Evolutionary conservation across 2,329 filamentous ascomycete species (phyloP).

Genomic region (Fusarium dimerum): DNA sequence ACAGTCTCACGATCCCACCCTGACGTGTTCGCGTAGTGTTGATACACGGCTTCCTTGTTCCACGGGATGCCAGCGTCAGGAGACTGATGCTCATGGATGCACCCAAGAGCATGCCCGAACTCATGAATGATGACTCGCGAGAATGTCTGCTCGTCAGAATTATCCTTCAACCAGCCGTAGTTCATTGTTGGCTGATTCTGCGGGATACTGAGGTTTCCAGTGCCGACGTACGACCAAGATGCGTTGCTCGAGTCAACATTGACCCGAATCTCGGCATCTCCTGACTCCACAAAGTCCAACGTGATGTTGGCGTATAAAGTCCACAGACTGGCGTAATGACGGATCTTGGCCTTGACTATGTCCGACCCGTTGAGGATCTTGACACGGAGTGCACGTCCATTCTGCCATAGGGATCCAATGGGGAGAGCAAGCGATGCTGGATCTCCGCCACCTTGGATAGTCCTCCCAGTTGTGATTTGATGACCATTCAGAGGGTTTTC

Average conservation of each 20-base stretch:
- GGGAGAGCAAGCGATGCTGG: background rate
- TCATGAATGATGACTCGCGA: slow-evolving; percentile 4
- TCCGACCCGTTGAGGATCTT: slow-evolving; percentile 1
- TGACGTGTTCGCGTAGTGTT: slow-evolving; percentile 3
- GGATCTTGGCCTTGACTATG: background rate
- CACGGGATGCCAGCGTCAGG: slow-evolving; percentile 6
- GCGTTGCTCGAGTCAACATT: background rate
- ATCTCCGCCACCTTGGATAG: background rate
- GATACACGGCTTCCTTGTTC: slow-evolving; percentile 9
- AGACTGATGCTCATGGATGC: slow-evolving; percentile 7
- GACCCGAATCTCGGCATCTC: slow-evolving; percentile 9
- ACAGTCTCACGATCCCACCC: slow-evolving; percentile 9
- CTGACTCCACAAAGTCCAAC: slow-evolving; percentile 7
- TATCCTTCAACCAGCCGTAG: slow-evolving; percentile 1
- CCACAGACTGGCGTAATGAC: slow-evolving; percentile 1
- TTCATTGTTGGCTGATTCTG: slow-evolving; percentile 3
- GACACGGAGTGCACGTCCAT: background rate
- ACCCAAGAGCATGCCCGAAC: slow-evolving; percentile 11
- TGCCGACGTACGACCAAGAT: slow-evolving; percentile 3
- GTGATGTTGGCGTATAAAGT: slow-evolving; percentile 4
- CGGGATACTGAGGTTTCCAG: background rate
- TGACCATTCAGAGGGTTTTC: background rate
- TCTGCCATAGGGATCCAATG: background rate
- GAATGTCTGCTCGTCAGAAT: background rate
- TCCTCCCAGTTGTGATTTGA: background rate